Evolutionary conservation across 176 grass and related monocot genomes (phyloP).

Genomic region (Rhipidocladum racemiflorum): DNA sequence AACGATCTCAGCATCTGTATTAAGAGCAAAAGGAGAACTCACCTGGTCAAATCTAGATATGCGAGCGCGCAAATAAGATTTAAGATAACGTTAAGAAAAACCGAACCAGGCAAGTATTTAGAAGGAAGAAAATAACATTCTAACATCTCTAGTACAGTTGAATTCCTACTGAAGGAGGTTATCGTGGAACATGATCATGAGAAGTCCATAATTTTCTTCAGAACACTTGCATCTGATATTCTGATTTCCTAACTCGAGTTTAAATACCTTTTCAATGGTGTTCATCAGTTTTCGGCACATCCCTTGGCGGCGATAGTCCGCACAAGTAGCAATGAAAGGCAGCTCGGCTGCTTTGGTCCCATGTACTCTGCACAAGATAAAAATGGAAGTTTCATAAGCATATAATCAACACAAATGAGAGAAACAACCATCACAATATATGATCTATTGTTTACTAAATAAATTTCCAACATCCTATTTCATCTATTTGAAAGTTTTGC

Average conservation of each 20-base stretch:
- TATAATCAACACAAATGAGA: not conserved
- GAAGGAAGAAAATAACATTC: constrained; percentile 21
- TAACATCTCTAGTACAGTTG: not conserved
- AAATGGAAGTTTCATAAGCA: constrained; percentile 1
- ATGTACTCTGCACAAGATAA: constrained; percentile 60
- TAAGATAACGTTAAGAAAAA: not conserved
- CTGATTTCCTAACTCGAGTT: not conserved
- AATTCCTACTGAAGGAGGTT: not conserved
- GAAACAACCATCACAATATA: not conserved
- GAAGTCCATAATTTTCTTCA: constrained; percentile 13
- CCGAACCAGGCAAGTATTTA: not conserved
- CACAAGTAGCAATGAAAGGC: constrained; percentile 79
- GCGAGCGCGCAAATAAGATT: constrained; percentile 31
- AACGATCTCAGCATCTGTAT: constrained; percentile 84
- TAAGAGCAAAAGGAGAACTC: constrained; percentile 24
- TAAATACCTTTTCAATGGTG: constrained; percentile 80
- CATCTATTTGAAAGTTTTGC: not conserved
- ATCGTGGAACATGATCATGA: not conserved
- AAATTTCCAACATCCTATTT: not conserved
- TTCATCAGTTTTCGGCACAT: constrained; percentile 74
- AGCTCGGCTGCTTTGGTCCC: constrained; percentile 82
- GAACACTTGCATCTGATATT: constrained; percentile 27
- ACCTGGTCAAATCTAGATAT: constrained; percentile 28
- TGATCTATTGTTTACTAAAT: not conserved
- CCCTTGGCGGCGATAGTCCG: constrained; percentile 76